phyloP scores from a whole-genome alignment of 805 yeast genomes.

The Hanseniaspora pseudoguilliermondii region DNA sequence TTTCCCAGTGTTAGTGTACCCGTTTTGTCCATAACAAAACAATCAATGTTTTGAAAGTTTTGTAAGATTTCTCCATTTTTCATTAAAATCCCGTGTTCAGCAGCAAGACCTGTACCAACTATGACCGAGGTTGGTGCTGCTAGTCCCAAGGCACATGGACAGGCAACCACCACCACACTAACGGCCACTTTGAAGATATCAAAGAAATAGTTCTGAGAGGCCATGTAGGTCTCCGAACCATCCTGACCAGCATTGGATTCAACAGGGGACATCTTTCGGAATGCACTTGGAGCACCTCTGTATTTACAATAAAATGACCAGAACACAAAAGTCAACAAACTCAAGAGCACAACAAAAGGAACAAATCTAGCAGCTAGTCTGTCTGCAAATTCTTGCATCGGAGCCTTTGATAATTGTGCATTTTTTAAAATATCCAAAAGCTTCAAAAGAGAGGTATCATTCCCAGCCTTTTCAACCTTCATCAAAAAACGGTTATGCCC shows the following conservation, averaged over 20 bases:
- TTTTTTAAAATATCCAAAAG: slow-evolving; percentile 76
- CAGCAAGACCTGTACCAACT: slow-evolving; percentile 98
- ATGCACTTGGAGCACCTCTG: slow-evolving; percentile 34
- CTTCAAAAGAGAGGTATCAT: slow-evolving; percentile 73
- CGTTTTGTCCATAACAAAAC: slow-evolving; percentile 82
- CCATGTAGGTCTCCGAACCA: slow-evolving; percentile 1
- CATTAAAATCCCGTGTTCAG: slow-evolving; percentile 73
- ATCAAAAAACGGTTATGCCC: slow-evolving; percentile 62
- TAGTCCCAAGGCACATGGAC: slow-evolving; percentile 95
- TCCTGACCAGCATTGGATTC: neutral
- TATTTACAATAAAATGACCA: slow-evolving; percentile 40
- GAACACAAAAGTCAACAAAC: slow-evolving; percentile 50
- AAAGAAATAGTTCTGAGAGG: slow-evolving; percentile 42
- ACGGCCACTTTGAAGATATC: slow-evolving; percentile 69
- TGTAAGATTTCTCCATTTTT: slow-evolving; percentile 90
- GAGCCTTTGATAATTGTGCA: slow-evolving; percentile 81
- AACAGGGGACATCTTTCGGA: slow-evolving; percentile 25
- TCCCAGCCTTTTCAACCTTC: slow-evolving; percentile 59
- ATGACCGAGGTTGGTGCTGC: slow-evolving; percentile 98
- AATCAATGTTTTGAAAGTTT: slow-evolving; percentile 47
- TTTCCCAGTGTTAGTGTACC: slow-evolving; percentile 86
- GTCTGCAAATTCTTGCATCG: slow-evolving; percentile 84
- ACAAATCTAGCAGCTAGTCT: slow-evolving; percentile 74
- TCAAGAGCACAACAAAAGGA: slow-evolving; percentile 51
- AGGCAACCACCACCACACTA: slow-evolving; percentile 90